Base-by-base conservation (phyloP, 2,329 filamentous ascomycete species). In the Neofusicoccum laricinum region DNA sequence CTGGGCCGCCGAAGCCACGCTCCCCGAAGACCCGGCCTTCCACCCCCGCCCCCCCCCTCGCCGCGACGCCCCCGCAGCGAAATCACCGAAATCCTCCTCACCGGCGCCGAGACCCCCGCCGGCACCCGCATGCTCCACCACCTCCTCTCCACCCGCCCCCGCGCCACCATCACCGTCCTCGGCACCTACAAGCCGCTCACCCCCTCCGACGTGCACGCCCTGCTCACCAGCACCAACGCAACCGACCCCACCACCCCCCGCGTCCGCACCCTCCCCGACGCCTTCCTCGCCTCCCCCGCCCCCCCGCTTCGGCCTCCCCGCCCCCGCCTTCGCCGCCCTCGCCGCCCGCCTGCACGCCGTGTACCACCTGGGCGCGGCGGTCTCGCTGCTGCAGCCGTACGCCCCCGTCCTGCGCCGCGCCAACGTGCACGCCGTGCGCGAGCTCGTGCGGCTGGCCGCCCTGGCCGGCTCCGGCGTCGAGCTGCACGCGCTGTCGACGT, bases 401-500 rank as follows among this genome's bases (percentile, higher is more conserved):
- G 19, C 17, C 7, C 36, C 40, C 21, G 21, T 45, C 19, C 40
- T 45, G 55, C 41, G 41, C n/a, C 55, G 30, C 10, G 30, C 40
- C 38, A 59, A 59, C 15, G 55, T 46, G 38, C 17, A 14, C 21
- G 38, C 55, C 19, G 19, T 59, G 19, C 55, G 30, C 15, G 55
- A 41, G 15, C 40, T 59, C 11, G 32, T 59, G 17, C 38, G n/a
- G 11, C 55, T 30, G 4, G 41, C 12, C 25, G 38, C n/a, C n/a
- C n/a, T n/a, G n/a, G n/a, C n/a, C n/a, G n/a, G n/a, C n/a, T n/a
- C n/a, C n/a, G n/a, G n/a, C 10, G 17, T 38, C 34, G 59, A 62
- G 32, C 17, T 62, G 17, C 45, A 50, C 32, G 48, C 48, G 21
- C 59, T 62, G 17, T 62, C 59, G 19, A 62, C 59, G 21, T 62